Evolutionary conservation across 2,329 filamentous ascomycete genomes (phyloP), one percentile per base, ranked within the genome.

Genomic region (Pseudopithomyces maydicus): DNA sequence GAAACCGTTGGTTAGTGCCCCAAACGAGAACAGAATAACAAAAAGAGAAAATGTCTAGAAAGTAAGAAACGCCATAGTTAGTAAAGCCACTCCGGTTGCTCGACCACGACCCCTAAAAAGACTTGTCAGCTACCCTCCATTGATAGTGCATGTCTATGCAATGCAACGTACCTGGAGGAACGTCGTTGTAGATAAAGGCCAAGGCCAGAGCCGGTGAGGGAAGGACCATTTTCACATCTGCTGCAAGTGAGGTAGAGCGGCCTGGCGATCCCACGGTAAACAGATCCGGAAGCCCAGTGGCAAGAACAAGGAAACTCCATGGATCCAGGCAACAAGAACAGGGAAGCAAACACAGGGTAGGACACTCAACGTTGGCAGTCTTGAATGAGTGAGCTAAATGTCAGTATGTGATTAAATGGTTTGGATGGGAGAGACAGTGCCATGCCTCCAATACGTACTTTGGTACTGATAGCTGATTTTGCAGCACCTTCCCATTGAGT

Each of bases 371-470:
- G 38, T 44, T 33, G 41, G 32, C 41, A 29, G 8, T 56, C 64
- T 72, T 70, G 57, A 62, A 62, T 53, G 54, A 59, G 52, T 62
- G 63, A 58, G 66, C 65, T 56, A 64, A 58, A 71, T 70, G 68
- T 74, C 64, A 74, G 72, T 75, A 66, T 51, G 45, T 51, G 53
- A 71, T 70, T 66, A 72, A 68, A 58, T 48, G 55, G 45, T 56
- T 55, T 57, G 58, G 63, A 64, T 58, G 45, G 62, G 60, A 61
- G 56, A 67, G 70, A 66, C 69, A 58, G 53, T 20, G 55, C 55
- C 64, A 17, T 64, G 70, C 71, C 68, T 62, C 63, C 57, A 56
- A 66, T 74, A 74, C 73, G 72, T 75, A 75, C 73, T 69, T 71
- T 57, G 64, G 49, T 38, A 42, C 48, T 41, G 33, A 51, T 36